These are phyloP conservation scores for Xylaria sp. DNA, from an alignment of 2,329 filamentous ascomycete genomes.

Conservation along the genomic window DNA sequence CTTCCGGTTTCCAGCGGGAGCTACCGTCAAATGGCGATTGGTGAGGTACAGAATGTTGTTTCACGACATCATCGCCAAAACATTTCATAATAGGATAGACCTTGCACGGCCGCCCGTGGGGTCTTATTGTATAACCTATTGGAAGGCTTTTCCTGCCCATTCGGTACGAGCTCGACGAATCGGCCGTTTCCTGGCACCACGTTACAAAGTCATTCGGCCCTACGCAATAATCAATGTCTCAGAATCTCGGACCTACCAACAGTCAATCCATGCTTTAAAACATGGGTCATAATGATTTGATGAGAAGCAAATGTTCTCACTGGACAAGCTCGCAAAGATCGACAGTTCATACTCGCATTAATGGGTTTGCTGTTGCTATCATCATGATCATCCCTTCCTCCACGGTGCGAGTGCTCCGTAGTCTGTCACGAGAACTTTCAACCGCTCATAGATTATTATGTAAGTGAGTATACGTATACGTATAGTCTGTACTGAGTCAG, in stretches of 20 bases:
- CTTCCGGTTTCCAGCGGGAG: slow-evolving; percentile 21
- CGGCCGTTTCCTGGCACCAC: slow-evolving; percentile 36
- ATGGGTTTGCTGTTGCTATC: background rate
- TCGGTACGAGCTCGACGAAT: slow-evolving; percentile 21
- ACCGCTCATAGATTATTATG: background rate
- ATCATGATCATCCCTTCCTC: background rate
- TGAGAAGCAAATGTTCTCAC: background rate
- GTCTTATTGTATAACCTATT: slow-evolving; percentile 8
- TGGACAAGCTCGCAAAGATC: background rate
- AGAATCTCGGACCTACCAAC: slow-evolving; percentile 28
- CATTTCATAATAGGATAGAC: slow-evolving; percentile 24
- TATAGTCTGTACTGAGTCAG: background rate
- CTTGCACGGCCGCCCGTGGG: slow-evolving; percentile 42
- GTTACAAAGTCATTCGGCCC: slow-evolving; percentile 44
- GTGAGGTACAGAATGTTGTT: slow-evolving; percentile 9
- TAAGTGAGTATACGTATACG: background rate
- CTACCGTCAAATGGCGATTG: slow-evolving; percentile 25
- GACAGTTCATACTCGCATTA: background rate
- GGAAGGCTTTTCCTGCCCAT: slow-evolving; percentile 2
- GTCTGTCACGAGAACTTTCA: background rate
- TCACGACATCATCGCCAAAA: slow-evolving; percentile 23
- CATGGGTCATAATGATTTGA: slow-evolving; percentile 16
- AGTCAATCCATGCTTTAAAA: slow-evolving; percentile 9
- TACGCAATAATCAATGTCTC: slow-evolving; percentile 46
- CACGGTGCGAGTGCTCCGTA: background rate